phyloP scores from a whole-genome alignment of 1,284 basidiomycete genomes.

The Trichosporon sp. region DNA sequence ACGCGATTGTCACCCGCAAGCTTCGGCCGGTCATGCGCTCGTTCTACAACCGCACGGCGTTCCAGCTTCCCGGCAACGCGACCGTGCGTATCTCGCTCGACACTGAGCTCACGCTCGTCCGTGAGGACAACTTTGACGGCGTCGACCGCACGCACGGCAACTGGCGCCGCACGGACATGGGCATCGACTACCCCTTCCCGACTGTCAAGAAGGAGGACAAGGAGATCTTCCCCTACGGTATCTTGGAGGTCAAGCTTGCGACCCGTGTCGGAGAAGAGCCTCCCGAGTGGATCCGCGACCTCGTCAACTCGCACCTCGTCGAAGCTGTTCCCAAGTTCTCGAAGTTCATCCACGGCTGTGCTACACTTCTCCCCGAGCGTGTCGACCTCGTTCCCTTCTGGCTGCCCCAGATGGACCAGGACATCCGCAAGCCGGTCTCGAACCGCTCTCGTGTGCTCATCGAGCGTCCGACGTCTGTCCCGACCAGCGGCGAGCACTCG shows the following conservation, averaged over 20 bases:
- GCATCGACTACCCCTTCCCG: constrained; percentile 85
- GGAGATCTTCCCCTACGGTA: constrained; percentile 86
- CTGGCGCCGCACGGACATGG: constrained; percentile 91
- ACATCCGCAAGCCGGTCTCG: constrained; percentile 84
- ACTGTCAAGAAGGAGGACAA: constrained; percentile 73
- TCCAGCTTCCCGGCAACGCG: constrained; percentile 96
- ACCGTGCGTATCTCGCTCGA: constrained; percentile 96
- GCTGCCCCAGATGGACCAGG: constrained; percentile 79
- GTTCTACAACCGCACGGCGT: constrained; percentile 99
- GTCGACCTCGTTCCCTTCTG: constrained; percentile 99
- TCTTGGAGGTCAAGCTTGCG: constrained; percentile 95
- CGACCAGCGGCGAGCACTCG: constrained; percentile 39
- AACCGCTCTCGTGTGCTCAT: constrained; percentile 60
- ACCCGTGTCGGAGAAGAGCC: constrained; percentile 95
- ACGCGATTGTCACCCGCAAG: constrained; percentile 76
- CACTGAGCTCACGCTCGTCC: constrained; percentile 86
- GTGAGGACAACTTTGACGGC: constrained; percentile 97
- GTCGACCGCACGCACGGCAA: constrained; percentile 69
- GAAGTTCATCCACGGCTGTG: constrained; percentile 93
- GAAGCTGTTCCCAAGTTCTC: constrained; percentile 85
- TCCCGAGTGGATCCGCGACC: constrained; percentile 90
- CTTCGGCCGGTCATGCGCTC: constrained; percentile 90
- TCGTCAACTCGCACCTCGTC: constrained; percentile 89
- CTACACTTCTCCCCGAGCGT: constrained; percentile 83
- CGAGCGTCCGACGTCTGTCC: constrained; percentile 59